Percentiles rank a stretch among this genome's conserved stretches.
Conservation (phyloP, 1,139 yeast species). For the Keqinozyma sinolaborantium region DNA sequence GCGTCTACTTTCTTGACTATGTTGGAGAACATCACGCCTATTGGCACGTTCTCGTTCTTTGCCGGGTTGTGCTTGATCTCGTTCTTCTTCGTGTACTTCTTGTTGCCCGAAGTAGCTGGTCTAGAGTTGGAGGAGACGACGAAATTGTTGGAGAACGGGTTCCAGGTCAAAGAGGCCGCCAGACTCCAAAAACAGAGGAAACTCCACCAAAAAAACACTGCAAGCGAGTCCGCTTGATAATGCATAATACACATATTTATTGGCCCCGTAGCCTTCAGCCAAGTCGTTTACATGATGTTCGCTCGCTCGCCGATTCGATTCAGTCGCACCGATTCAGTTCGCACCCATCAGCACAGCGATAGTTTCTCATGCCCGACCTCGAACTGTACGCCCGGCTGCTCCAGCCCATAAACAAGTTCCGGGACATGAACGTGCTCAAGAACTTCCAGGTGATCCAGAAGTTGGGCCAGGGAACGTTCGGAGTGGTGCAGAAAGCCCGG, state of each 20-base stretch:
- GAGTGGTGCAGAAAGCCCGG: slow-evolving; percentile 46
- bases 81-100: slow-evolving; percentile 69
- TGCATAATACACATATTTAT: not conserved
- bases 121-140: slow-evolving; percentile 91
- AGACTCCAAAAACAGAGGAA: slow-evolving; percentile 55
- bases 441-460: slow-evolving; percentile 35
- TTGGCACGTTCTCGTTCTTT: slow-evolving; percentile 89
- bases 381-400: not conserved
- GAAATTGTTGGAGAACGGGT: slow-evolving; percentile 72
- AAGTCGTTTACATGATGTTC: no score
- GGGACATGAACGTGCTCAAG: slow-evolving; percentile 29
- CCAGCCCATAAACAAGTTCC: slow-evolving; percentile 13
- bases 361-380: not conserved
- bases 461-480: slow-evolving; percentile 48
- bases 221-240: not conserved
- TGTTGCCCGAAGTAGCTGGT: slow-evolving; percentile 90
- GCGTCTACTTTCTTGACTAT: slow-evolving; percentile 91
- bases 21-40: slow-evolving; percentile 89
- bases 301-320: no score
- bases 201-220: slow-evolving; percentile 2
- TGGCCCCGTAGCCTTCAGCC: not conserved
- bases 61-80: slow-evolving; percentile 78
- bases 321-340: no score
- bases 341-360: no score
- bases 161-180: slow-evolving; percentile 72